A percentile compares a stretch with the other conserved stretches of the same genome.
Conservation (phyloP, 176 grass and related monocot species). For the Triticum timopheevii region DNA sequence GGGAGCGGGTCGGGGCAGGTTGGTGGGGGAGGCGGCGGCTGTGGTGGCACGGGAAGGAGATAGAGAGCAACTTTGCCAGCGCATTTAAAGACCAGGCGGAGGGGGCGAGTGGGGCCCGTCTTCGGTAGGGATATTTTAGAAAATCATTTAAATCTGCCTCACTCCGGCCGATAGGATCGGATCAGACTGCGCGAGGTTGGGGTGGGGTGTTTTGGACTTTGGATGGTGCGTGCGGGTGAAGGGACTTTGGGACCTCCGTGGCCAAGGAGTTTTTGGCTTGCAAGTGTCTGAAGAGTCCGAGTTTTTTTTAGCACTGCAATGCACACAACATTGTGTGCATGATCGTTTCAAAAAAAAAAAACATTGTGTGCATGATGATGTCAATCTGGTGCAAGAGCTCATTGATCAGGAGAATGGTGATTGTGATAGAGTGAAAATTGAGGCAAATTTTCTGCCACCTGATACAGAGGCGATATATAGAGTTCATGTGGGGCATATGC, state of each 20-base stretch:
- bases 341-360: too few species aligned
- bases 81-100: conserved; percentile 3
- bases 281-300: neutral
- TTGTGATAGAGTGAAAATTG: too few species aligned
- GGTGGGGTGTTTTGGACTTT: neutral
- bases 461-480: too few species aligned
- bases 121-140: neutral
- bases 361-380: too few species aligned
- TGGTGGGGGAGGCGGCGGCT: neutral
- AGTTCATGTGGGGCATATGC: too few species aligned
- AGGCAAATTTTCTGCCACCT: too few species aligned
- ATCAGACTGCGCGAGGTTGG: neutral
- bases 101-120: neutral
- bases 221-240: neutral
- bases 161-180: conserved; percentile 3
- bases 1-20: neutral
- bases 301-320: neutral
- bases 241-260: neutral
- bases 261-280: neutral
- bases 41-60: neutral
- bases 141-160: neutral
- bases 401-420: too few species aligned
- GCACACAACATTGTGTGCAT: too few species aligned
- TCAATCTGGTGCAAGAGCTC: too few species aligned
- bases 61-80: conserved; percentile 21